Evolutionary conservation across 768 basidiomycete genomes (phyloP), one percentile per base, ranked within the genome.

Genomic region (Amylocystis lapponica): DNA sequence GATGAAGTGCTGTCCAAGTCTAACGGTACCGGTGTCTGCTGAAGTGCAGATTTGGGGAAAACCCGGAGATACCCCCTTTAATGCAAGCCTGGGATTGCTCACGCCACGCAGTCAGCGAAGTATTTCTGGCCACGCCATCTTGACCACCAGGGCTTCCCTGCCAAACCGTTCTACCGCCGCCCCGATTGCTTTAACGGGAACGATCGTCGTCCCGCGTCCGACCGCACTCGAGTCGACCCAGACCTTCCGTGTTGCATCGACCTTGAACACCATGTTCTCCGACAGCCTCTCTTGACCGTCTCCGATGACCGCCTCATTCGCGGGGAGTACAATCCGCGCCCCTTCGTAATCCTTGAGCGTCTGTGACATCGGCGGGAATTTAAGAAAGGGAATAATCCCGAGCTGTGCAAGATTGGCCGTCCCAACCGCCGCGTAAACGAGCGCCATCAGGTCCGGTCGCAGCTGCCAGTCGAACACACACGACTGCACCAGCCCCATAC

Each of bases 161-260:
- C 27, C 40, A 39, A 23, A 26, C 14, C 4, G 37, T 16, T 30
- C 6, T 27, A 16, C 22, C 6, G n/a, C 17, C 13, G 21, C 29
- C n/a, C 16, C 8, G 13, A 22, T 21, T 4, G 34, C 34, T 14
- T 43, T 35, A 5, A 43, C 5, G 5, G 34, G 34, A 7, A 43
- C 17, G 33, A 43, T 27, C 16, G 42, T 36, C 17, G 42, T 43
- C 11, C 42, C 42, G 8, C 42, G 32, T 19, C 42, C 30, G 20
- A 33, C 19, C 11, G 30, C 26, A 10, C 35, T 17, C 19, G 5
- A 37, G 12, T 37, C 43, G 13, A 21, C 37, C 8, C 20, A 9
- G 5, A 29, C 26, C 9, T 19, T 16, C 13, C 26, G 20, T n/a
- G 35, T 31, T 5, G 5, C 25, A 25, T 21, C 31, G 8, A 43